Evolutionary conservation across 495 filamentous ascomycete genomes (phyloP).

Genomic region (Hyphodiscus hymeniophilus): DNA sequence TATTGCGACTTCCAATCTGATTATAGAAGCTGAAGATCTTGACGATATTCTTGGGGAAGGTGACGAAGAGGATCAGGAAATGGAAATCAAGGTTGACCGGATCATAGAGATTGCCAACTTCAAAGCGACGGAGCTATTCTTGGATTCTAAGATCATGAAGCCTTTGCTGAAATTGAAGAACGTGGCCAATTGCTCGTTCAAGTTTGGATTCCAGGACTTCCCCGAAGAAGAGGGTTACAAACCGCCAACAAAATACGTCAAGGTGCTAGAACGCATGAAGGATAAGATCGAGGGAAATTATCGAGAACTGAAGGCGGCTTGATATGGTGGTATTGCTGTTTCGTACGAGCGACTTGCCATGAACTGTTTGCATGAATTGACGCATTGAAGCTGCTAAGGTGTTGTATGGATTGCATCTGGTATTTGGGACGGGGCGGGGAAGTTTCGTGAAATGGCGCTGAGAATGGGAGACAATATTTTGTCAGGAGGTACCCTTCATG

Average conservation of each 20-base stretch:
- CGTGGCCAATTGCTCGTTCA: background rate
- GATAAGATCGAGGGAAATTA: background rate
- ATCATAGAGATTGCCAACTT: conserved; percentile 3
- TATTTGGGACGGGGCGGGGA: too few species aligned
- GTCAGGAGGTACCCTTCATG: too few species aligned
- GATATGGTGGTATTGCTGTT: too few species aligned
- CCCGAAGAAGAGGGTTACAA: background rate
- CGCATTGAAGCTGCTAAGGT: too few species aligned
- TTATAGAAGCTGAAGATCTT: background rate
- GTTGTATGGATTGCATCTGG: too few species aligned
- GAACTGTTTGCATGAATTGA: too few species aligned
- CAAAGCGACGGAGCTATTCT: conserved; percentile 1
- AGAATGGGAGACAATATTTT: too few species aligned
- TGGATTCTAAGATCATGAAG: background rate
- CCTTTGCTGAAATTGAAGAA: background rate
- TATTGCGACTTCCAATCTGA: conserved; percentile 1
- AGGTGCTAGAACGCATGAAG: conserved; percentile 1
- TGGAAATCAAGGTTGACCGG: background rate
- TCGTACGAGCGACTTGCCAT: too few species aligned
- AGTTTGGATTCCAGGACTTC: background rate
- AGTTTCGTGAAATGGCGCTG: too few species aligned
- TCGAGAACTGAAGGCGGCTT: background rate
- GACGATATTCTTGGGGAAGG: background rate
- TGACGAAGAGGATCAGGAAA: background rate
- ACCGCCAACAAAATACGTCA: background rate